A percentile compares a stretch with the other conserved stretches of the same genome.
phyloP scores from a whole-genome alignment of 2,329 filamentous ascomycete genomes.

The Pseudogymnoascus sp. region DNA sequence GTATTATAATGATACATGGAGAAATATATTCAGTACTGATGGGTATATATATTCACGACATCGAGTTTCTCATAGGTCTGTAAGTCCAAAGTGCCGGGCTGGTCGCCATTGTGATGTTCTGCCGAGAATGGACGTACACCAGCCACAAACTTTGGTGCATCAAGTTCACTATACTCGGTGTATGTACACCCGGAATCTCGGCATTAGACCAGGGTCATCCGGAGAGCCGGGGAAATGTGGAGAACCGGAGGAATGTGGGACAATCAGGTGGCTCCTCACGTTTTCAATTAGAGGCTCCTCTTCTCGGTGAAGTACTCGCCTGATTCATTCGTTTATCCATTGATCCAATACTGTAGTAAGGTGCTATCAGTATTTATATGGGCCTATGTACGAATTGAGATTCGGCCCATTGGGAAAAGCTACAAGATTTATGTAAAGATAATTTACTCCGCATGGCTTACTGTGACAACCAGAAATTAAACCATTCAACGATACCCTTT shows the following conservation, averaged over 20 bases:
- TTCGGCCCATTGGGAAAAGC: background rate
- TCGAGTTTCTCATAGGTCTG: background rate
- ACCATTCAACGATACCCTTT: slow-evolving; percentile 16
- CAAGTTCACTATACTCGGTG: background rate
- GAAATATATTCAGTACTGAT: background rate
- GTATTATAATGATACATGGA: background rate
- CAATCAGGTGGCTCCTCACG: background rate
- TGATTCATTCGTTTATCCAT: background rate
- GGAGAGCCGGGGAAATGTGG: background rate
- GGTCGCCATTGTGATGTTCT: background rate
- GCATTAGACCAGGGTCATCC: background rate
- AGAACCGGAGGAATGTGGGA: background rate
- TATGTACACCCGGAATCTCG: background rate
- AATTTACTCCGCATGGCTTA: slow-evolving; percentile 12
- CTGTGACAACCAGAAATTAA: slow-evolving; percentile 18
- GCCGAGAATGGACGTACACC: background rate
- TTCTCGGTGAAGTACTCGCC: background rate
- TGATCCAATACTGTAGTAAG: background rate
- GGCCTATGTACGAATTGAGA: background rate
- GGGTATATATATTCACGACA: background rate
- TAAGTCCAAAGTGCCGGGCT: background rate
- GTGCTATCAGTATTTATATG: background rate
- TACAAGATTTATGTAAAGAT: background rate
- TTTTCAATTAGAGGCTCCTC: background rate
- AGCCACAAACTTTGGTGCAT: background rate